These are phyloP conservation scores for Ganoderma multipileum DNA, from an alignment of 1,284 basidiomycete genomes.

Conservation along the genomic window DNA sequence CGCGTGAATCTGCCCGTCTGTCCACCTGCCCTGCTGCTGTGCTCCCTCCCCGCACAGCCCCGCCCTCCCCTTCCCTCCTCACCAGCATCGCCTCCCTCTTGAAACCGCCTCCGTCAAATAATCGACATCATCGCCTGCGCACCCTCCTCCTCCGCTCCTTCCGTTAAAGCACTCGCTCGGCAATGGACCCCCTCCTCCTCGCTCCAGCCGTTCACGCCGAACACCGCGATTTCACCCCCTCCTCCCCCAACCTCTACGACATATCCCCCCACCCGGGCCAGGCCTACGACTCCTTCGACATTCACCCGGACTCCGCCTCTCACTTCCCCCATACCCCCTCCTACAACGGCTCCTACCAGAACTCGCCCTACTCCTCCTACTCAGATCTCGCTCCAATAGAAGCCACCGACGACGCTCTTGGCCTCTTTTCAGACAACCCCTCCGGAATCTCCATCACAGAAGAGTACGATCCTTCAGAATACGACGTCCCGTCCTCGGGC, in stretches of 20 bases:
- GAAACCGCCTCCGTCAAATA: slow-evolving; percentile 37
- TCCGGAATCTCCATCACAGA: slow-evolving; percentile 43
- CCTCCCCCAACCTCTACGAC: slow-evolving; percentile 37
- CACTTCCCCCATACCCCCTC: slow-evolving; percentile 56
- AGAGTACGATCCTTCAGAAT: slow-evolving; percentile 73
- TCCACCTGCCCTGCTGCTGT: slow-evolving; percentile 17
- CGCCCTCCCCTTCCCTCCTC: slow-evolving; percentile 10
- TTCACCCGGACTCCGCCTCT: slow-evolving; percentile 35
- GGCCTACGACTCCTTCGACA: slow-evolving; percentile 47
- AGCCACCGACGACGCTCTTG: slow-evolving; percentile 50
- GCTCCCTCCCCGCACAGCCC: slow-evolving; percentile 27
- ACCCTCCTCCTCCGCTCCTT: slow-evolving; percentile 28
- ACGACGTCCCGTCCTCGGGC: slow-evolving; percentile 60
- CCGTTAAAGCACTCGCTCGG: slow-evolving; percentile 32
- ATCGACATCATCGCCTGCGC: slow-evolving; percentile 36
- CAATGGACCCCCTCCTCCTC: slow-evolving; percentile 38
- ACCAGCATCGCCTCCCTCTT: slow-evolving; percentile 26
- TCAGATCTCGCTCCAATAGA: slow-evolving; percentile 67
- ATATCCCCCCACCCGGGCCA: slow-evolving; percentile 34
- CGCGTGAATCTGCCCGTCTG: background rate
- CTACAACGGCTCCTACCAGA: slow-evolving; percentile 63
- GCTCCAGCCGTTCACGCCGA: slow-evolving; percentile 35
- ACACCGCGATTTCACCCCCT: slow-evolving; percentile 33
- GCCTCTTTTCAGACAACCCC: slow-evolving; percentile 48
- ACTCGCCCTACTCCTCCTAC: slow-evolving; percentile 70